These are phyloP conservation scores for Argentina anserina DNA, from an alignment of 306 rosid genomes.

Conservation along the genomic window DNA sequence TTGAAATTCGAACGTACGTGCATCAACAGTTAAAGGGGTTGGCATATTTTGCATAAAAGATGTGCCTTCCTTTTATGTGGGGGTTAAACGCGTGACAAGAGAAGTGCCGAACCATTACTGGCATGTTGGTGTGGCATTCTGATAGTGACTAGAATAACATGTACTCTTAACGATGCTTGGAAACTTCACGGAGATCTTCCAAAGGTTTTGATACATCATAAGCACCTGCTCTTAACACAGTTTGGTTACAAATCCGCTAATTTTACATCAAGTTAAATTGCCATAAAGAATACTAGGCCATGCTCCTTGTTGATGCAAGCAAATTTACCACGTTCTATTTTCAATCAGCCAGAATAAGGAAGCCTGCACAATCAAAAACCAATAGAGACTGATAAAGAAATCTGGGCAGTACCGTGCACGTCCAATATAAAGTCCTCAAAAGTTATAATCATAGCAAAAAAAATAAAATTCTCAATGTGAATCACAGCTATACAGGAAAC, in stretches of 20 bases:
- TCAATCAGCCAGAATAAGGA: slow-evolving; percentile 50
- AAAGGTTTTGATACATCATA: not conserved
- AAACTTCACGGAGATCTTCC: not conserved
- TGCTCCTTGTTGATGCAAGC: not conserved
- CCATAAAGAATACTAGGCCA: not conserved
- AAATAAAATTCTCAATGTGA: too few species aligned
- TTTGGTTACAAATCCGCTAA: not conserved
- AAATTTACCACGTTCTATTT: not conserved
- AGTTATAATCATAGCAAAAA: too few species aligned
- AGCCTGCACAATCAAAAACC: slow-evolving; percentile 41
- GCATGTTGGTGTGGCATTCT: not conserved
- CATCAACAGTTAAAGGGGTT: too few species aligned
- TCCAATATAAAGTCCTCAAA: not conserved
- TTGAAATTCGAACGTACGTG: too few species aligned
- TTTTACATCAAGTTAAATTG: not conserved
- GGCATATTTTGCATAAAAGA: not conserved
- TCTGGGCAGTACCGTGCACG: not conserved
- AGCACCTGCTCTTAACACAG: not conserved
- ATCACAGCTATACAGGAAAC: not conserved
- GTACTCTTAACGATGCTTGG: not conserved
- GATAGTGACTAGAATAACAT: not conserved
- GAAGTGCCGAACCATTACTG: too few species aligned
- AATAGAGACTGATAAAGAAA: not conserved
- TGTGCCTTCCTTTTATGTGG: not conserved
- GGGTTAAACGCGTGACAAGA: too few species aligned